Evolutionary conservation across 306 rosid species (phyloP).

Genomic region (Dicorynia guianensis): DNA sequence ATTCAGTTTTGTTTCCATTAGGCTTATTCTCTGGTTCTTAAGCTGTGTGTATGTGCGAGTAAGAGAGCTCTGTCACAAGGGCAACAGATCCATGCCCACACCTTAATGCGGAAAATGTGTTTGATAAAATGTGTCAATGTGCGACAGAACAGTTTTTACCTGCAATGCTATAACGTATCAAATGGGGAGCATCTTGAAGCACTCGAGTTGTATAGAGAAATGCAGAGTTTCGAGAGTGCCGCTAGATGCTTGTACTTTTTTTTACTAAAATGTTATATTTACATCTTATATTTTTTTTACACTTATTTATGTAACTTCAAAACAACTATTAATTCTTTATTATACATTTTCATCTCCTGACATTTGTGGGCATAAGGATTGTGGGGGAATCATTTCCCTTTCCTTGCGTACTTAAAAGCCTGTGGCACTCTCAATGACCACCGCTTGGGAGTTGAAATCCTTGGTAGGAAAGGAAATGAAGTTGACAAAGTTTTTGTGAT

Average conservation of each 20-base stretch:
- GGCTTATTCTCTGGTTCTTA: conserved; percentile 62
- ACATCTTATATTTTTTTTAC: too few relatives aligned
- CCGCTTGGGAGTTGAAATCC: conserved; percentile 59
- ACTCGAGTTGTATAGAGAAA: conserved; percentile 57
- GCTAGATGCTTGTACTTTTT: conserved; percentile 65
- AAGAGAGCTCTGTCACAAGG: conserved; percentile 60
- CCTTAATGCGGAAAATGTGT: conserved; percentile 56
- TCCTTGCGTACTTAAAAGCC: conserved; percentile 61
- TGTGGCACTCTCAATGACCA: conserved; percentile 48
- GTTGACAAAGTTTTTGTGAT: too few relatives aligned
- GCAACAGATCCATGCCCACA: conserved; percentile 69
- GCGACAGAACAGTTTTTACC: conserved; percentile 61
- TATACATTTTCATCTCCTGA: too few relatives aligned
- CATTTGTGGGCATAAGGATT: too few relatives aligned
- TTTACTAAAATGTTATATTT: too few relatives aligned
- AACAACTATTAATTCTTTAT: too few relatives aligned
- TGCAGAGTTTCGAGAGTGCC: conserved; percentile 56
- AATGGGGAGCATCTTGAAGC: conserved; percentile 56
- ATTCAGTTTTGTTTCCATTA: conserved; percentile 43
- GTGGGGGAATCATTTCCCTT: too few relatives aligned
- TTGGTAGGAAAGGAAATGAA: conserved; percentile 24
- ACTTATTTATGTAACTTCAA: too few relatives aligned
- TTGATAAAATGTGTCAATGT: conserved; percentile 66
- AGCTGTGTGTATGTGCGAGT: conserved; percentile 65
- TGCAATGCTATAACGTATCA: conserved; percentile 78